phyloP scores from a whole-genome alignment of 78 protist species.

The Tieghemostelium lacteum region DNA sequence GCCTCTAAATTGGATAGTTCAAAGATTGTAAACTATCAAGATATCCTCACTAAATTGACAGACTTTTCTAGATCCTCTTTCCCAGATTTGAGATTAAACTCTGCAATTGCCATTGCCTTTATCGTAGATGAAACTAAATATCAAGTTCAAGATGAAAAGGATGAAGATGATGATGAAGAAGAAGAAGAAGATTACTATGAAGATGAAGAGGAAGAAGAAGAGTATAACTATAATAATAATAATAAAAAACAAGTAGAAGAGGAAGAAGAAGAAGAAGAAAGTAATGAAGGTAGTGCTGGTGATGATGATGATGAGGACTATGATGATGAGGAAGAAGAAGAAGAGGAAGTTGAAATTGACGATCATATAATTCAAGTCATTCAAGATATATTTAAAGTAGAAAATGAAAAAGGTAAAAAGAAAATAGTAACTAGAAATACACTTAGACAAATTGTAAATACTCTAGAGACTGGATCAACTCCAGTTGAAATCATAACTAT shows the following conservation, averaged over 20 bases:
- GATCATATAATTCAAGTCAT: slow-evolving; percentile 53
- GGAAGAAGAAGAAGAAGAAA: not conserved
- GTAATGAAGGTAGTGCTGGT: not conserved
- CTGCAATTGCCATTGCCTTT: slow-evolving; percentile 41
- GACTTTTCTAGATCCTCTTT: slow-evolving; percentile 41
- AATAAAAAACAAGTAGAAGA: slow-evolving; percentile 6
- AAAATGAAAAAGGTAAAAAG: slow-evolving; percentile 43
- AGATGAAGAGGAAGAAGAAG: slow-evolving; percentile 2
- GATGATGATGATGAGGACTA: not conserved
- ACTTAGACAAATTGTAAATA: slow-evolving; percentile 21
- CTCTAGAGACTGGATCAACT: slow-evolving; percentile 49
- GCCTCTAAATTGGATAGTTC: slow-evolving; percentile 22
- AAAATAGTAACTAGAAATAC: slow-evolving; percentile 25
- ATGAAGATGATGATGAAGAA: slow-evolving; percentile 27
- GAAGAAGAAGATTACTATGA: slow-evolving; percentile 17
- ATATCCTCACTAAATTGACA: slow-evolving; percentile 16
- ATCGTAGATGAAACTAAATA: slow-evolving; percentile 56
- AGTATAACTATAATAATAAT: not conserved
- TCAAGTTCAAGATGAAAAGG: slow-evolving; percentile 10
- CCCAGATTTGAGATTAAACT: slow-evolving; percentile 8
- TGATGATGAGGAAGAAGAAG: slow-evolving; percentile 27
- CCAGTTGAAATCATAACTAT: slow-evolving; percentile 36
- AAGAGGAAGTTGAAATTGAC: slow-evolving; percentile 9
- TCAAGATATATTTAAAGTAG: slow-evolving; percentile 1
- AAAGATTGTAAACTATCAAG: slow-evolving; percentile 26